Percentiles rank a stretch among this genome's conserved stretches.
These are phyloP conservation scores for Populus trichocarpa DNA, from an alignment of 441 rosid genomes.

Conservation along the genomic window DNA sequence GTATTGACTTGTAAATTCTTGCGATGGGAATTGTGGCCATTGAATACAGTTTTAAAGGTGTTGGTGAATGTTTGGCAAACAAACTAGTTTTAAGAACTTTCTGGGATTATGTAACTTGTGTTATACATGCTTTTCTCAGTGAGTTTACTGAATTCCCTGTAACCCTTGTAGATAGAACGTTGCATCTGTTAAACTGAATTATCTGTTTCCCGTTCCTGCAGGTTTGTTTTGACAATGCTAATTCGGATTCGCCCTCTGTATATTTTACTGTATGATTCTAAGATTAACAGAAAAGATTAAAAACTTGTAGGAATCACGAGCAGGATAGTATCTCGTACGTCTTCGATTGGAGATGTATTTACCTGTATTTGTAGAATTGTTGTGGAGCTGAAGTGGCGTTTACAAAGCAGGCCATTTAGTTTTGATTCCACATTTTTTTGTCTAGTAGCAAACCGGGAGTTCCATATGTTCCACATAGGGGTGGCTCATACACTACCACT, in stretches of 20 bases:
- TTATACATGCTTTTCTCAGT: background rate
- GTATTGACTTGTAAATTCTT: constrained; percentile 29
- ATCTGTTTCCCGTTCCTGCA: constrained; percentile 90
- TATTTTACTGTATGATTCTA: constrained; percentile 44
- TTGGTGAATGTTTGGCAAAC: constrained; percentile 17
- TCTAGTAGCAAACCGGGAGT: background rate
- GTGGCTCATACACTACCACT: background rate
- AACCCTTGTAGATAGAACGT: constrained; percentile 23
- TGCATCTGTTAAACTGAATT: constrained; percentile 67
- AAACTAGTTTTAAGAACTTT: background rate
- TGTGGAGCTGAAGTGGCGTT: constrained; percentile 21
- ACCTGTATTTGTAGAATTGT: constrained; percentile 8
- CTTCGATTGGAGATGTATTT: constrained; percentile 9
- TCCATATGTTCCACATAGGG: background rate
- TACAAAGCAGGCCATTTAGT: constrained; percentile 9
- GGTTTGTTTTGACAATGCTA: constrained; percentile 91
- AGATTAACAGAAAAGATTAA: constrained; percentile 27
- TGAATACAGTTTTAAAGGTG: constrained; percentile 19
- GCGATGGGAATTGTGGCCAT: constrained; percentile 17
- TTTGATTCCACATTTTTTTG: constrained; percentile 7
- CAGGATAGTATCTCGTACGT: constrained; percentile 20
- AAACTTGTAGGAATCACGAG: constrained; percentile 20
- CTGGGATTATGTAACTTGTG: constrained; percentile 1
- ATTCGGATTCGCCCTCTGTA: constrained; percentile 69
- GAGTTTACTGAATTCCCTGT: constrained; percentile 21